These are phyloP conservation scores for Odonthalia washingtoniensis DNA, from an alignment of 31 red algal species.

Conservation along the genomic window DNA sequence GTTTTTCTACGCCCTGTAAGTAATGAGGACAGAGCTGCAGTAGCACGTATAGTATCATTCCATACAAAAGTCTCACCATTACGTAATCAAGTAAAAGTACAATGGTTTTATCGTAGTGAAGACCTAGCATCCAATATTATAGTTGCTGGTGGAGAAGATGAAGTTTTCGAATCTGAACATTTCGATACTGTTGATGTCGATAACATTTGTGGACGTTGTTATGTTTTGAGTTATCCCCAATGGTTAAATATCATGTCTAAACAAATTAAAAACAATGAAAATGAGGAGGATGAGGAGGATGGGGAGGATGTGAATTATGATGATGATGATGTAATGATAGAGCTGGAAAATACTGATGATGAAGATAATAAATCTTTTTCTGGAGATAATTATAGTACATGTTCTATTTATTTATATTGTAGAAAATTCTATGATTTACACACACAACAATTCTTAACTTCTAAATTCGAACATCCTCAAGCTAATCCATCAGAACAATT, in stretches of 20 bases:
- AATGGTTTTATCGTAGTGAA: slow-evolving; percentile 78
- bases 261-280: neutral
- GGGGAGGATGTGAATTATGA: neutral
- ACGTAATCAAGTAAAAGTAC: slow-evolving; percentile 44
- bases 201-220: slow-evolving; percentile 62
- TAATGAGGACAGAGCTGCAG: neutral
- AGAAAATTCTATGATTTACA: slow-evolving; percentile 51
- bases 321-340: neutral
- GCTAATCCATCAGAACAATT: slow-evolving; percentile 51
- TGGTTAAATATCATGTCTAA: slow-evolving; percentile 32
- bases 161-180: slow-evolving; percentile 78
- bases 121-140: slow-evolving; percentile 52
- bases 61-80: neutral
- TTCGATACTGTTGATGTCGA: slow-evolving; percentile 69
- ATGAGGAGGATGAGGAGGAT: neutral
- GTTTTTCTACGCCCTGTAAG: neutral
- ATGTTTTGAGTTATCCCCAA: slow-evolving; percentile 44
- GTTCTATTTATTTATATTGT: slow-evolving; percentile 54
- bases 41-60: neutral
- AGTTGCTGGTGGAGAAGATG: slow-evolving; percentile 66
- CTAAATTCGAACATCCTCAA: slow-evolving; percentile 43
- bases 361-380: slow-evolving; percentile 44
- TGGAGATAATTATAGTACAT: slow-evolving; percentile 55
- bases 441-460: slow-evolving; percentile 34
- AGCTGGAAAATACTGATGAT: slow-evolving; percentile 1